Evolutionary conservation across 164 flowering plant genomes (phyloP).

Genomic region (Tetracentron sinense): DNA sequence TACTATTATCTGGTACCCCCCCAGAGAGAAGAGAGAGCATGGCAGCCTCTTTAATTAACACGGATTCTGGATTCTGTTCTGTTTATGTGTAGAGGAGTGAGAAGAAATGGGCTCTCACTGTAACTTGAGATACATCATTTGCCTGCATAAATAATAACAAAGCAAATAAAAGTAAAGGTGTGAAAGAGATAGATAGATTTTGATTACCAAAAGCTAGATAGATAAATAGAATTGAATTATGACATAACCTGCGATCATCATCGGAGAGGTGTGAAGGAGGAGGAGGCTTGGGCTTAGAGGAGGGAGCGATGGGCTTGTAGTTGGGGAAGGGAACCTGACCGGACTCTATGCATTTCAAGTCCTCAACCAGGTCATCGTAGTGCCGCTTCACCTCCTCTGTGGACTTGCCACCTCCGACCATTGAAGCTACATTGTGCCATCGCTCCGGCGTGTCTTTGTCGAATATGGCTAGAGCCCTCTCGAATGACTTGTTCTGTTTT

Average conservation of each 20-base stretch:
- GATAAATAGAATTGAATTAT: not conserved
- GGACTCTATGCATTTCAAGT: conserved; percentile 18
- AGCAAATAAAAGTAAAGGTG: not conserved
- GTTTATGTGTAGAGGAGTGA: too few relatives aligned
- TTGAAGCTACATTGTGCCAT: conserved; percentile 16
- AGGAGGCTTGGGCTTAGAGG: not conserved
- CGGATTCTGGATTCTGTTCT: too few relatives aligned
- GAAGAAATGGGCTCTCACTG: too few relatives aligned
- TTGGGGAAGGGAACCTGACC: conserved; percentile 20
- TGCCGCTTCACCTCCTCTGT: conserved; percentile 21
- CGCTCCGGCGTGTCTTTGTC: conserved; percentile 23
- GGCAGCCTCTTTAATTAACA: too few relatives aligned
- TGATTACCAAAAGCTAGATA: not conserved
- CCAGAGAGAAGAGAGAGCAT: too few relatives aligned
- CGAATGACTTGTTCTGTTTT: conserved; percentile 17
- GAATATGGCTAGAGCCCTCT: conserved; percentile 18
- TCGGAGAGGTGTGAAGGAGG: not conserved
- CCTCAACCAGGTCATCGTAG: conserved; percentile 15
- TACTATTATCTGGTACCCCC: too few relatives aligned
- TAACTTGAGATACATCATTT: conserved; percentile 14
- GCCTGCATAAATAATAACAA: conserved; percentile 7
- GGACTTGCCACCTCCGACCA: conserved; percentile 15
- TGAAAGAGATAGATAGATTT: not conserved
- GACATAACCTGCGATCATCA: conserved; percentile 6
- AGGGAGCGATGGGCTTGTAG: conserved; percentile 10